Base-by-base conservation (phyloP, 2,329 filamentous ascomycete species). In the Phoma sp. region DNA sequence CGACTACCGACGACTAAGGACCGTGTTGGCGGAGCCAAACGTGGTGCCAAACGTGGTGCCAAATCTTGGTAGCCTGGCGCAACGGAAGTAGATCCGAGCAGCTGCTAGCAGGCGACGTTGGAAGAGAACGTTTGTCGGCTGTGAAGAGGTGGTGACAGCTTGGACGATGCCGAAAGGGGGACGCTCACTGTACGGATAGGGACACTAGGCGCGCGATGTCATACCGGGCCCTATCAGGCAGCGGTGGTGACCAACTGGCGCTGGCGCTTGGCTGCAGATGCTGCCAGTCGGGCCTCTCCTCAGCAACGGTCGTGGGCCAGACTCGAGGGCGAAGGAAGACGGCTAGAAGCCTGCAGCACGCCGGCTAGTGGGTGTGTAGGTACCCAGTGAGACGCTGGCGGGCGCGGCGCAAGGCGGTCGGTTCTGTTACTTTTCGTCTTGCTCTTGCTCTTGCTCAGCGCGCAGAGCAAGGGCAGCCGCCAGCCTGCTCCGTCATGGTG, bases 11-110 rank as follows among this genome's bases (percentile, higher is more conserved):
- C 51, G 47, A 57, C 60, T 58, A 56, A 41, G 36, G 60, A 51
- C 43, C 57, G 51, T 54, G 61, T 54, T 51, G 47, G 60, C 55
- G 55, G 52, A 51, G 62, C 63, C 60, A 61, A 61, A 64, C 56
- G 22, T 24, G 22, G 22, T 24, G 22, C 22, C 22, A 24, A 24
- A 24, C 22, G 22, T 24, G 22, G 22, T 24, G 62, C 63, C 60
- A 61, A 61, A 64, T 56, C 57, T 35, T 68, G 68, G 67, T 65
- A 63, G 63, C 17, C 17, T 19, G 19, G 33, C 40, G 33, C 35
- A 17, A 17, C 49, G 52, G 52, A 49, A 49, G 35, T 55, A 65
- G 64, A 71, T 73, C 70, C 70, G 45, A 45, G 27, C 63, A 61
- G 54, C 46, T 62, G 45, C 47, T 60, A 64, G 64, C 55, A 45